A percentile compares a stretch with the other conserved stretches of the same genome.
These are phyloP conservation scores for Calonectria naviculata DNA, from an alignment of 2,329 filamentous ascomycete genomes.

Conservation along the genomic window DNA sequence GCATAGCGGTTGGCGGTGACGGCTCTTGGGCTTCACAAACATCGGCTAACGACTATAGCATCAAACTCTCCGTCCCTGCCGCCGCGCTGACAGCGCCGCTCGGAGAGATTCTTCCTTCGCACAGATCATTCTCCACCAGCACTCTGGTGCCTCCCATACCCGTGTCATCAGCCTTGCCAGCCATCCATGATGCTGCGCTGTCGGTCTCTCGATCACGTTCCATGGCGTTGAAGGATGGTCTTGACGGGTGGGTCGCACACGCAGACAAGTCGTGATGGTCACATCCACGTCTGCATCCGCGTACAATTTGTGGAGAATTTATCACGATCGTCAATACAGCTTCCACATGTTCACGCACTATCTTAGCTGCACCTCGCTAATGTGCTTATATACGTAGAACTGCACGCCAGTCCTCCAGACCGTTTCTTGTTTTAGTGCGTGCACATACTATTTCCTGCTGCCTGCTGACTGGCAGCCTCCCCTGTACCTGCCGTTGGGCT, in stretches of 20 bases:
- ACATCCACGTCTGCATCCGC: background rate
- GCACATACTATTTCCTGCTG: background rate
- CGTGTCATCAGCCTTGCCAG: background rate
- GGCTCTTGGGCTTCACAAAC: background rate
- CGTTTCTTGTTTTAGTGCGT: background rate
- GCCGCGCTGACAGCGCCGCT: background rate
- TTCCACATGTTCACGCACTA: constrained; percentile 3
- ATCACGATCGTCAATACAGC: background rate
- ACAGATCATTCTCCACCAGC: background rate
- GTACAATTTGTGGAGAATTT: background rate
- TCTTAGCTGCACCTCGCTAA: background rate
- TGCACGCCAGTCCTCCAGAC: background rate
- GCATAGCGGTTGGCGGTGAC: background rate
- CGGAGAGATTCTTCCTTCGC: background rate
- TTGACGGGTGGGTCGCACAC: background rate
- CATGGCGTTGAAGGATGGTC: background rate
- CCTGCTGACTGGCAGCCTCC: background rate
- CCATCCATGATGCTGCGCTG: background rate
- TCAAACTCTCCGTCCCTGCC: background rate
- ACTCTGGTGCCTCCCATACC: background rate
- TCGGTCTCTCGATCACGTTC: background rate
- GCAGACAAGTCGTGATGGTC: background rate
- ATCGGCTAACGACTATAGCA: background rate
- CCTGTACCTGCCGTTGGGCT: background rate
- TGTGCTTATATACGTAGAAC: background rate